A percentile compares a stretch with the other conserved stretches of the same genome.
These are phyloP conservation scores for Casuarina equisetifolia DNA, from an alignment of 306 rosid genomes.

Conservation along the genomic window DNA sequence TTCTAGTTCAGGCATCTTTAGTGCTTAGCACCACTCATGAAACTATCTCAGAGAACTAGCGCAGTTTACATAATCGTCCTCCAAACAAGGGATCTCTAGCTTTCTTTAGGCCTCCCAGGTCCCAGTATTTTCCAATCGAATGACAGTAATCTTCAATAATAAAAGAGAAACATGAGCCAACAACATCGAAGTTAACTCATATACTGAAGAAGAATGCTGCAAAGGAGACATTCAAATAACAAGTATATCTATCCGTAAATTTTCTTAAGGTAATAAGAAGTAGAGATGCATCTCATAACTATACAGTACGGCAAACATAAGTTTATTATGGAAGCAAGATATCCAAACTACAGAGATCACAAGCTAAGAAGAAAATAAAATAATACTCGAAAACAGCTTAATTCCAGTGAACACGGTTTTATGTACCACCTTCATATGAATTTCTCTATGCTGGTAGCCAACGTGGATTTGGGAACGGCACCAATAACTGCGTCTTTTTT, in stretches of 20 bases:
- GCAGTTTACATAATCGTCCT: background rate
- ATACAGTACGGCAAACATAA: constrained; percentile 40
- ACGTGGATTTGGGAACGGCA: constrained; percentile 77
- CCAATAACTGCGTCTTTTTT: constrained; percentile 86
- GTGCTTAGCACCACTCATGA: background rate
- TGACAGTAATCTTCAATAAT: background rate
- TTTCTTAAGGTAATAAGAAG: constrained; percentile 20
- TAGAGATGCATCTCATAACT: constrained; percentile 41
- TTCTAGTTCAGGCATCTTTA: background rate
- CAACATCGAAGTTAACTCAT: background rate
- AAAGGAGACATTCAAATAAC: background rate
- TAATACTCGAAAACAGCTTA: constrained; percentile 38
- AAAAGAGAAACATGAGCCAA: background rate
- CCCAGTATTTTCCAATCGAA: background rate
- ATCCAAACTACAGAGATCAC: constrained; percentile 32
- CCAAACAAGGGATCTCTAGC: background rate
- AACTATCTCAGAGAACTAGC: background rate
- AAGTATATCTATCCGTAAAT: constrained; percentile 28
- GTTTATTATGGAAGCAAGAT: constrained; percentile 38
- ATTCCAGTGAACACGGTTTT: constrained; percentile 33
- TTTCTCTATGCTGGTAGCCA: constrained; percentile 78
- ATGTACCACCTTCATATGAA: constrained; percentile 56
- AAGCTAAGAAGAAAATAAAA: constrained; percentile 30
- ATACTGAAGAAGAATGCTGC: background rate
- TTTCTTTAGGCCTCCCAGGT: background rate